phyloP scores from a whole-genome alignment of 441 rosid species.

The Adansonia madagascariensis region DNA sequence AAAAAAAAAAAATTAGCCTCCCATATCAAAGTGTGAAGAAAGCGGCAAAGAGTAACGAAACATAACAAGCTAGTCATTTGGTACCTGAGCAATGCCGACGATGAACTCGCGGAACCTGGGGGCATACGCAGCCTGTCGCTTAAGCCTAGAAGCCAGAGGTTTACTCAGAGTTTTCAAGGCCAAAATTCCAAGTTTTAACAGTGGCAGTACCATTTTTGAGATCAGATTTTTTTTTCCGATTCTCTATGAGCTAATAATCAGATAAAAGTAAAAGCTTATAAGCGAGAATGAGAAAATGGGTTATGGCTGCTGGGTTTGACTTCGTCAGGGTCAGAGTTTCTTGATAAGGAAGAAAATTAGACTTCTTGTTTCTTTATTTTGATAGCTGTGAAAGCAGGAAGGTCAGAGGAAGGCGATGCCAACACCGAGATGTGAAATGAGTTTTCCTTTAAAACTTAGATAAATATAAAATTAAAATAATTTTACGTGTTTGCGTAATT shows the following conservation, averaged over 20 bases:
- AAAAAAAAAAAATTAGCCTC: not conserved
- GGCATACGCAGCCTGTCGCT: slow-evolving; percentile 56
- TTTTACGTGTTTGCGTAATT: too few species aligned
- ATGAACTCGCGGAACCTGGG: slow-evolving; percentile 59
- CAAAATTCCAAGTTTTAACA: slow-evolving; percentile 56
- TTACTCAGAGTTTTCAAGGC: slow-evolving; percentile 59
- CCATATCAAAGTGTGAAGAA: not conserved
- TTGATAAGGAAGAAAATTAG: slow-evolving; percentile 23
- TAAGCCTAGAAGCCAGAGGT: slow-evolving; percentile 58
- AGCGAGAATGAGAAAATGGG: not conserved
- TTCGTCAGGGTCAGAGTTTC: not conserved
- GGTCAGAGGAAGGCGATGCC: slow-evolving; percentile 18
- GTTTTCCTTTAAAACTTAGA: too few species aligned
- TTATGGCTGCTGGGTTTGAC: slow-evolving; percentile 18
- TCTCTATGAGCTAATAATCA: not conserved
- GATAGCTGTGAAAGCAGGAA: not conserved
- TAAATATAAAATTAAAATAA: too few species aligned
- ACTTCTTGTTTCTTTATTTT: not conserved
- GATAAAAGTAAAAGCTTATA: not conserved
- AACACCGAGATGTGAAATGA: not conserved
- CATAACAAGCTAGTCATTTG: not conserved
- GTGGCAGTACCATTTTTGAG: slow-evolving; percentile 54
- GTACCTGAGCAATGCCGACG: slow-evolving; percentile 63
- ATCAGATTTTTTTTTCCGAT: not conserved
- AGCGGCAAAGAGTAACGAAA: not conserved